Evolutionary conservation across 805 yeast species (phyloP).

Genomic region (Teunomyces gatunensis): DNA sequence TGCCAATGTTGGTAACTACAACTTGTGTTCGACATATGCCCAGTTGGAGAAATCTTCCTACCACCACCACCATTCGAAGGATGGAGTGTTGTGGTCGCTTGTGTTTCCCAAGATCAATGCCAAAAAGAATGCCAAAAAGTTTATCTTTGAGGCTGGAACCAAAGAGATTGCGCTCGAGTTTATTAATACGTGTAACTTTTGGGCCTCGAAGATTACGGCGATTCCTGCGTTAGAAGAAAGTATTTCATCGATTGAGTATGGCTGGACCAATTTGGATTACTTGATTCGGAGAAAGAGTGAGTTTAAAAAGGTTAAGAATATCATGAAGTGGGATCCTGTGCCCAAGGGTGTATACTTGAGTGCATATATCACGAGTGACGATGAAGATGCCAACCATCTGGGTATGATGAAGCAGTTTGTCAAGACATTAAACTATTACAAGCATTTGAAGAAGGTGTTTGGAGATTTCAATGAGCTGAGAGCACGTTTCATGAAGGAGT

Average conservation of each 20-base stretch:
- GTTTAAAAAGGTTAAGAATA: slow-evolving; percentile 31
- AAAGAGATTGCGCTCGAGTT: slow-evolving; percentile 65
- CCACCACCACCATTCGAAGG: not conserved
- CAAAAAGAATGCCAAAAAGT: slow-evolving; percentile 33
- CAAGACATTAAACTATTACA: slow-evolving; percentile 41
- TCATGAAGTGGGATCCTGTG: slow-evolving; percentile 44
- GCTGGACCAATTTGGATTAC: slow-evolving; percentile 58
- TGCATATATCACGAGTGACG: slow-evolving; percentile 23
- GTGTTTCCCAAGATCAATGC: slow-evolving; percentile 47
- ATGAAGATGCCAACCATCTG: slow-evolving; percentile 26
- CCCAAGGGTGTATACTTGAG: slow-evolving; percentile 42
- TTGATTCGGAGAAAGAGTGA: slow-evolving; percentile 24
- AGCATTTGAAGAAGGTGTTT: slow-evolving; percentile 34
- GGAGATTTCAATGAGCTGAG: slow-evolving; percentile 30
- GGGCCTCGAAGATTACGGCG: slow-evolving; percentile 85
- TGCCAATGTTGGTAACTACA: slow-evolving; percentile 51
- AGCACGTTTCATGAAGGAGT: slow-evolving; percentile 26
- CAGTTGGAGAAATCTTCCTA: slow-evolving; percentile 25
- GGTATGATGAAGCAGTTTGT: slow-evolving; percentile 45
- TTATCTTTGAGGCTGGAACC: slow-evolving; percentile 67
- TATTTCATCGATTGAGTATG: slow-evolving; percentile 75
- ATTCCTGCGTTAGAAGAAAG: slow-evolving; percentile 70
- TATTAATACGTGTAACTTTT: slow-evolving; percentile 78
- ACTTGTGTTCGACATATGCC: slow-evolving; percentile 52
- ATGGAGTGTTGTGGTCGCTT: slow-evolving; percentile 46